phyloP scores from a whole-genome alignment of 2,329 filamentous ascomycete species.

The Fusarium sp. region DNA sequence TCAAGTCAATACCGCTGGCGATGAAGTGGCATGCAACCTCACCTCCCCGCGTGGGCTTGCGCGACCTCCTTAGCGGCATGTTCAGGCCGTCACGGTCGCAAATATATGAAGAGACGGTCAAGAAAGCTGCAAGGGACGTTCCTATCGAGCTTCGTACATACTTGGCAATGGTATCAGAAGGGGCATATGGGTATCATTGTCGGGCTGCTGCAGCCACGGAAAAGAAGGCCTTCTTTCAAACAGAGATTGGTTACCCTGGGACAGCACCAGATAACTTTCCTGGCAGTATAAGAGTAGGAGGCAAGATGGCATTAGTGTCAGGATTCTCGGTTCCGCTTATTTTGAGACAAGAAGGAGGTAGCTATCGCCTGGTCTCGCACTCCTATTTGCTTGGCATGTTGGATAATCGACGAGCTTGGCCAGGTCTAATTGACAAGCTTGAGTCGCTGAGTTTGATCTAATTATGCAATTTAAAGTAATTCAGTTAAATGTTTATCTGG shows the following conservation, averaged over 20 bases:
- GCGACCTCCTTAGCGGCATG: background rate
- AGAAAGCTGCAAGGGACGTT: background rate
- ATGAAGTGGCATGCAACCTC: background rate
- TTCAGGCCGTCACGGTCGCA: background rate
- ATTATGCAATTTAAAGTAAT: background rate
- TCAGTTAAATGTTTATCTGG: background rate
- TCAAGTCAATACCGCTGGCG: background rate
- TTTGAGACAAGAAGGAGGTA: background rate
- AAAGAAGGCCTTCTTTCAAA: background rate
- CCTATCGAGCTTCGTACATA: background rate
- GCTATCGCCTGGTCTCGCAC: background rate
- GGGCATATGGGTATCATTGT: background rate
- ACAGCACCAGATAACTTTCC: background rate
- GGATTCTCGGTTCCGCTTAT: background rate
- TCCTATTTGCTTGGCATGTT: background rate
- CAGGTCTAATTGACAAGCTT: too few relatives aligned
- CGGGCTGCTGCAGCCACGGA: background rate
- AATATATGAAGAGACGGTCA: background rate
- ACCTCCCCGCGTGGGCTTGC: background rate
- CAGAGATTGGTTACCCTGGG: background rate
- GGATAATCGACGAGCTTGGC: background rate
- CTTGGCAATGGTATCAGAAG: background rate
- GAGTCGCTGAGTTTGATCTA: background rate
- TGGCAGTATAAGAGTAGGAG: background rate
- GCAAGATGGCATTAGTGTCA: background rate